A percentile compares a stretch with the other conserved stretches of the same genome.
phyloP scores from a whole-genome alignment of 2,329 filamentous ascomycete genomes.

The Cadophora sp. region DNA sequence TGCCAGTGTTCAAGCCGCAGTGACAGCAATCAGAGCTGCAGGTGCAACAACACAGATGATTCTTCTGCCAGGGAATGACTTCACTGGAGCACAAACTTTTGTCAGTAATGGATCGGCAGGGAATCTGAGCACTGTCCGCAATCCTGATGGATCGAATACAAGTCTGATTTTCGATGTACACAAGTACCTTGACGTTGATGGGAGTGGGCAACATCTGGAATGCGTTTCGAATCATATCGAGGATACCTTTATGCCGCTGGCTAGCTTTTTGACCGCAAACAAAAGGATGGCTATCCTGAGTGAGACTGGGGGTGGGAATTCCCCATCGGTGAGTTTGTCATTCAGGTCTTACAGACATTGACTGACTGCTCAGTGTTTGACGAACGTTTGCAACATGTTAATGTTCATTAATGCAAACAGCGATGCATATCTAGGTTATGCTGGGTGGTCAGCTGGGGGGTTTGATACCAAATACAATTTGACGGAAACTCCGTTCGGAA shows the following conservation, averaged over 20 bases:
- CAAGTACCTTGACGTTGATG: slow-evolving; percentile 65
- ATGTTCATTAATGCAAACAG: slow-evolving; percentile 43
- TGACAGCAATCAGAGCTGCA: slow-evolving; percentile 68
- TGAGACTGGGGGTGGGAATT: slow-evolving; percentile 56
- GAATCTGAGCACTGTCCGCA: slow-evolving; percentile 59
- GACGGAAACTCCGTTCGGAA: slow-evolving; percentile 36
- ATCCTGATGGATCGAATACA: slow-evolving; percentile 63
- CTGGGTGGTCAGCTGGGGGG: slow-evolving; percentile 48
- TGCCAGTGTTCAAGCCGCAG: slow-evolving; percentile 64
- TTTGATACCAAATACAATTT: slow-evolving; percentile 41
- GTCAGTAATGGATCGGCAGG: slow-evolving; percentile 58
- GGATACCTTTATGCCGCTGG: slow-evolving; percentile 54
- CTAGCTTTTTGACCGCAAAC: slow-evolving; percentile 54
- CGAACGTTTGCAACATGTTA: slow-evolving; percentile 31
- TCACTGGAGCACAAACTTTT: slow-evolving; percentile 58
- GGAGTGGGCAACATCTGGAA: slow-evolving; percentile 58
- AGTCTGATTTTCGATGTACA: slow-evolving; percentile 65
- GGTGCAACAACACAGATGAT: slow-evolving; percentile 68
- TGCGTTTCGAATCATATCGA: slow-evolving; percentile 61
- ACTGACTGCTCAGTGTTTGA: slow-evolving; percentile 28
- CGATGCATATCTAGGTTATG: slow-evolving; percentile 49
- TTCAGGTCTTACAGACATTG: background rate
- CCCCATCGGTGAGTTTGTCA: slow-evolving; percentile 34
- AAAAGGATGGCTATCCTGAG: slow-evolving; percentile 58
- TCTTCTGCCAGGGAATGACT: slow-evolving; percentile 66